phyloP scores from a whole-genome alignment of 164 flowering plant species.

The Protea cynaroides region DNA sequence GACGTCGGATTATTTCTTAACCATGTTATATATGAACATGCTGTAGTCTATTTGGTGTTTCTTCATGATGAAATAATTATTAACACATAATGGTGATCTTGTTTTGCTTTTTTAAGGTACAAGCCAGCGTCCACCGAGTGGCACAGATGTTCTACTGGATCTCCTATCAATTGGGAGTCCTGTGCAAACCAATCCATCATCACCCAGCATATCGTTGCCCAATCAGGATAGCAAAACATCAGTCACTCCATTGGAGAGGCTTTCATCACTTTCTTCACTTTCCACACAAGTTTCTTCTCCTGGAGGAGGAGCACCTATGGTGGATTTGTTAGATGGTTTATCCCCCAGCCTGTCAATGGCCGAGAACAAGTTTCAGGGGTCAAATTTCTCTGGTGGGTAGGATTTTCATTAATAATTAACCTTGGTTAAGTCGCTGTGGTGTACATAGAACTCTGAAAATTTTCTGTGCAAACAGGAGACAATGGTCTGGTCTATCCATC shows the following conservation, averaged over 20 bases:
- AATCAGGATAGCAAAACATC: slow-evolving; percentile 36
- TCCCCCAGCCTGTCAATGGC: slow-evolving; percentile 32
- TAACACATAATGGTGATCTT: background rate
- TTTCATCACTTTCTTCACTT: slow-evolving; percentile 42
- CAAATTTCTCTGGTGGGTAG: slow-evolving; percentile 7
- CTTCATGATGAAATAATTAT: background rate
- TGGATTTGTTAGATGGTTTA: slow-evolving; percentile 83
- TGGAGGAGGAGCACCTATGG: slow-evolving; percentile 47
- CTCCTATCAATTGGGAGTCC: slow-evolving; percentile 80
- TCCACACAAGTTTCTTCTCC: slow-evolving; percentile 37
- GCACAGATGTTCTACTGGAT: slow-evolving; percentile 81
- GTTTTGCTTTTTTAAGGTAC: slow-evolving; percentile 31
- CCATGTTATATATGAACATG: too few relatives aligned
- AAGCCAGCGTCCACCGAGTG: slow-evolving; percentile 49
- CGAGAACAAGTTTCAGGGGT: slow-evolving; percentile 26
- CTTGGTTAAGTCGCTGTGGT: background rate
- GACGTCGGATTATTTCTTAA: too few relatives aligned
- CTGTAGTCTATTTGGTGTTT: background rate
- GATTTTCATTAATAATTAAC: background rate
- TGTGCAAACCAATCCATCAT: slow-evolving; percentile 37
- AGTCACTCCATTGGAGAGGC: slow-evolving; percentile 32
- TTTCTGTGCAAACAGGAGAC: slow-evolving; percentile 34
- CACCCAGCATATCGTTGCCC: slow-evolving; percentile 39
- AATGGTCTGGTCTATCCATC: slow-evolving; percentile 61
- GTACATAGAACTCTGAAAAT: slow-evolving; percentile 1